phyloP scores from a whole-genome alignment of 2,329 filamentous ascomycete species.

The Calcarisporium arbuscula region DNA sequence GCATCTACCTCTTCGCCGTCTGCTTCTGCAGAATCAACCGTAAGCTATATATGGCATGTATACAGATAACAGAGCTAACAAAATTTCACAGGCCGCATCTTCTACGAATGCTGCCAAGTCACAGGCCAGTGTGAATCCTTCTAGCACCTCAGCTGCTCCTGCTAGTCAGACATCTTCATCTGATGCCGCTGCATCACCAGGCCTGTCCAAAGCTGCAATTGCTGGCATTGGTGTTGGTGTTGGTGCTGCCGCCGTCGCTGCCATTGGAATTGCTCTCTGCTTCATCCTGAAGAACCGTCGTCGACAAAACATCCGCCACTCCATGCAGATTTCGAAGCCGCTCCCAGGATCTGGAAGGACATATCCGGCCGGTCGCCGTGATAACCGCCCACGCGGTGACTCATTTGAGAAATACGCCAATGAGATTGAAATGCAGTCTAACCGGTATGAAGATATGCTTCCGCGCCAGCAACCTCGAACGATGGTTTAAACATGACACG shows the following conservation, averaged over 20 bases:
- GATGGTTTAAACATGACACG: slow-evolving; percentile 35
- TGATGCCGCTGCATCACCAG: slow-evolving; percentile 11
- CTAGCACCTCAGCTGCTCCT: slow-evolving; percentile 2
- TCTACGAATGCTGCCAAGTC: no score
- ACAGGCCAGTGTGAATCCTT: no score
- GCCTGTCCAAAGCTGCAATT: slow-evolving; percentile 37
- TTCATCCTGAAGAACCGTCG: slow-evolving; percentile 27
- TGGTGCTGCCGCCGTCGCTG: slow-evolving; percentile 33
- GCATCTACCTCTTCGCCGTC: no score
- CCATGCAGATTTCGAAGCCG: slow-evolving; percentile 44
- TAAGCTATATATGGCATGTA: no score
- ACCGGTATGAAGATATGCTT: slow-evolving; percentile 53
- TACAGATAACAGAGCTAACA: no score
- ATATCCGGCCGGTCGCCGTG: slow-evolving; percentile 29
- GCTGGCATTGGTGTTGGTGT: slow-evolving; percentile 44
- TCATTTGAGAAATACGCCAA: slow-evolving; percentile 31
- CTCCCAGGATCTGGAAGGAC: slow-evolving; percentile 38
- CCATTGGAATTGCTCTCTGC: slow-evolving; percentile 32
- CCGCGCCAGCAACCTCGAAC: slow-evolving; percentile 43
- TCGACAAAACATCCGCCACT: slow-evolving; percentile 15
- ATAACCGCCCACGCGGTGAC: slow-evolving; percentile 13
- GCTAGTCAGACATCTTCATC: slow-evolving; percentile 10
- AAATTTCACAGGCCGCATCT: no score
- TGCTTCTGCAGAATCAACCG: no score
- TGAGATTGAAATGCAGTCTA: slow-evolving; percentile 45